phyloP scores from a whole-genome alignment of 176 grass and related monocot species.

The Lolium perenne region DNA sequence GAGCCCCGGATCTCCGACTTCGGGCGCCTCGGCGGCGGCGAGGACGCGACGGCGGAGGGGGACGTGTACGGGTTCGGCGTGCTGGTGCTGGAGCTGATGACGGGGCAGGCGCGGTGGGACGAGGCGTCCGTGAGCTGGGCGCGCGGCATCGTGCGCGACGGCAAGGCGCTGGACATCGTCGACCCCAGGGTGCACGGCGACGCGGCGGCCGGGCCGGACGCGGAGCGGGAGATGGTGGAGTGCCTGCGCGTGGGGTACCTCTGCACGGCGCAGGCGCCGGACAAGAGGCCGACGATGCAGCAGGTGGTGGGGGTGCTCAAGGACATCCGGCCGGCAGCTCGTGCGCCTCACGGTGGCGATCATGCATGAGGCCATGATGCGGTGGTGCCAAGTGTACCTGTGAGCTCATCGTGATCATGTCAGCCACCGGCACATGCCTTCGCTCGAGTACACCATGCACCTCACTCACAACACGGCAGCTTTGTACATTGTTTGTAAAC shows the following conservation, averaged over 20 bases:
- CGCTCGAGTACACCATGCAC: constrained; percentile 15
- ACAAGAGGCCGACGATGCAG: constrained; percentile 91
- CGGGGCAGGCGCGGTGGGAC: constrained; percentile 62
- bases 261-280: constrained; percentile 78
- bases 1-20: constrained; percentile 81
- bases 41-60: constrained; percentile 36
- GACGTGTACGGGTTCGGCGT: constrained; percentile 85
- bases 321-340: constrained; percentile 50
- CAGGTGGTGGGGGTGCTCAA: constrained; percentile 92
- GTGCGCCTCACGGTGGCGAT: background rate
- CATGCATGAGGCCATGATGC: background rate
- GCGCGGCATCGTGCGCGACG: constrained; percentile 55
- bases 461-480: background rate
- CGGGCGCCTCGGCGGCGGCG: background rate
- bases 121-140: constrained; percentile 64
- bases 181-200: constrained; percentile 57
- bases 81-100: constrained; percentile 83
- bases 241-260: constrained; percentile 76
- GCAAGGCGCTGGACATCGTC: constrained; percentile 58
- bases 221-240: constrained; percentile 71
- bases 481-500: constrained; percentile 13
- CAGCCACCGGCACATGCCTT: constrained; percentile 25
- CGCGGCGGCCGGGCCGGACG: background rate
- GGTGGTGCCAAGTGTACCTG: background rate
- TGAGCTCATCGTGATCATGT: background rate